phyloP scores from a whole-genome alignment of 2,329 filamentous ascomycete genomes.

The Diplodia seriata region DNA sequence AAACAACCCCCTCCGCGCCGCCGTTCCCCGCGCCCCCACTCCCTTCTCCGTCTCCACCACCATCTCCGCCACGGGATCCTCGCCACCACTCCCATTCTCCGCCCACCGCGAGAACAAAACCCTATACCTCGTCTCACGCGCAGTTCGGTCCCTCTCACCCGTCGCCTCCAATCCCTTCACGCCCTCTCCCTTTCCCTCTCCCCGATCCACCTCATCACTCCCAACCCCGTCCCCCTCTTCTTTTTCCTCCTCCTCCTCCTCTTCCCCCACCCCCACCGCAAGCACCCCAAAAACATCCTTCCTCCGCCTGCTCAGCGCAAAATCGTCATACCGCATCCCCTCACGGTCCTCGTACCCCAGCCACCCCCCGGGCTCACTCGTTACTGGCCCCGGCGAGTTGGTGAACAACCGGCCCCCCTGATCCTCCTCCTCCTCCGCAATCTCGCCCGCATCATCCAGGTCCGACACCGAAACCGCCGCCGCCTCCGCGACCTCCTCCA shows the following conservation, averaged over 20 bases:
- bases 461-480: background rate
- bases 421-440: background rate
- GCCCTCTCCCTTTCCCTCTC: background rate
- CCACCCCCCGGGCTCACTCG: too few species aligned
- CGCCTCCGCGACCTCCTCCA: too few species aligned
- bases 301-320: background rate
- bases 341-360: background rate
- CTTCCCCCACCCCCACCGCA: background rate
- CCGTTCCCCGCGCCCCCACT: background rate
- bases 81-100: slow-evolving; percentile 23
- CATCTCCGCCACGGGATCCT: slow-evolving; percentile 27
- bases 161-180: background rate
- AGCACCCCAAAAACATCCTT: slow-evolving; percentile 20
- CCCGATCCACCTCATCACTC: background rate
- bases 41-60: background rate
- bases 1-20: background rate
- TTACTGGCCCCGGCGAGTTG: too few species aligned
- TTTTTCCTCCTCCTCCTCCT: background rate
- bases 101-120: background rate
- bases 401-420: too few species aligned
- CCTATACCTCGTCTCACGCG: slow-evolving; percentile 7
- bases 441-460: too few species aligned
- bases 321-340: slow-evolving; percentile 20
- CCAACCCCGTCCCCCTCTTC: background rate
- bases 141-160: background rate